Base-by-base conservation (phyloP, 2,329 filamentous ascomycete genomes). In the Xylaria arbuscula region DNA sequence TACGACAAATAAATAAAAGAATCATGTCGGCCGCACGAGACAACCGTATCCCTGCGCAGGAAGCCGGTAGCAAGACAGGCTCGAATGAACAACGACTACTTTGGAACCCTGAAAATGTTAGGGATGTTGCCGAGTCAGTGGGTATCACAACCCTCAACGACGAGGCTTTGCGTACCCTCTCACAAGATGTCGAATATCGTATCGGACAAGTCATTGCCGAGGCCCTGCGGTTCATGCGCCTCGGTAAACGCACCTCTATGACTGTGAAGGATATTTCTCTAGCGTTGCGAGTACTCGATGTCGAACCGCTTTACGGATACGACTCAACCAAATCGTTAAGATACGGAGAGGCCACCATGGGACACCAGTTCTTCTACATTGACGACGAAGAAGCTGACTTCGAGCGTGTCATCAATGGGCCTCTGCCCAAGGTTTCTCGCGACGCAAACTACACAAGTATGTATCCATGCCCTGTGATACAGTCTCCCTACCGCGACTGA, bases 341-440 rank as follows among this genome's bases (percentile, higher is more conserved):
- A 63, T 99, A 97, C 77, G 96, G 96, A 60, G 96, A 99, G 81
- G 96, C 96, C 2, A 97, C 93, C 66, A 84, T 99, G 15, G 94
- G 95, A 10, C 96, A 99, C 81, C 94, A 95, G 62, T 84, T 99
- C 24, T 99, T 95, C 81, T 99, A 99, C 79, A 92, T 99, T 45
- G 96, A 99, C 78, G 96, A 99, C 79, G 96, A 99, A 78, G 96
- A 99, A 83, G 91, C 98, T 63, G 96, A 99, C 81, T 98, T 99
- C 78, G 96, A 99, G 83, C 98, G 98, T 84, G 85, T 99, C 73
- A 98, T 99, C 79, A 99, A 99, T 82, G 94, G 94, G 72, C 93
- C 96, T 4, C 82, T 99, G 73, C 96, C 96, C 32, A 98, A 97
- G 80, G 94, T 99, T 36, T 96, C 96, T 40, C 87, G 95, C 58